Conservation (phyloP, 2,329 filamentous ascomycete species). For the Aureobasidium sp. region DNA sequence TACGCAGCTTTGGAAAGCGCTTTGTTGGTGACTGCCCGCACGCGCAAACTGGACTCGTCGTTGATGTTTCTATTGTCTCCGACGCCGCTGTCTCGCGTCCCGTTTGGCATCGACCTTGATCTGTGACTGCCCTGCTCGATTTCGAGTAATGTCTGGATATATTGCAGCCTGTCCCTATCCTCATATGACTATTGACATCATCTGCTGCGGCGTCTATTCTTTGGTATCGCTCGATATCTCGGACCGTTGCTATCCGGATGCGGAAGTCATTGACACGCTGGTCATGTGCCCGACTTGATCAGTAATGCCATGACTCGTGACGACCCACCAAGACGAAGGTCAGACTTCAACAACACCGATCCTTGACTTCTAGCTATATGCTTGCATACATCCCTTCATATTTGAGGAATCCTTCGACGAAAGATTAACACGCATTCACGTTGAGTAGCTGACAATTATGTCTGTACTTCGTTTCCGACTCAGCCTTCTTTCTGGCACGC, state of each 20-base stretch:
- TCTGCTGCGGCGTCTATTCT: not conserved
- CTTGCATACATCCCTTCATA: too few species aligned
- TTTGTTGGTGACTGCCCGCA: not conserved
- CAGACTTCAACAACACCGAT: too few species aligned
- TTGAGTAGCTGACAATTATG: too few species aligned
- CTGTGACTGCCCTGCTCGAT: not conserved
- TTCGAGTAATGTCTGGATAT: not conserved
- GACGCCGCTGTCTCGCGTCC: not conserved
- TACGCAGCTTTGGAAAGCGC: not conserved
- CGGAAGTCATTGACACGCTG: not conserved
- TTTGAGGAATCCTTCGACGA: too few species aligned
- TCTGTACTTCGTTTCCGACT: too few species aligned
- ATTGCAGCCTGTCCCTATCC: not conserved
- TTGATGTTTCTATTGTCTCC: not conserved
- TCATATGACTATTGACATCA: not conserved
- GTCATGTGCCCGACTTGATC: not conserved
- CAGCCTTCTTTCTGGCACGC: too few species aligned
- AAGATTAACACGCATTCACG: too few species aligned
- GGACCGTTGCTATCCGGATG: conserved; percentile 5
- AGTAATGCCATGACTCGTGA: not conserved
- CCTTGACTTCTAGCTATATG: too few species aligned
- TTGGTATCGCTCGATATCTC: not conserved
- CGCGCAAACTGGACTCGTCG: conserved; percentile 4
- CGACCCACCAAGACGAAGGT: not conserved
- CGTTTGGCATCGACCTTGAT: not conserved